phyloP scores from a whole-genome alignment of 2,329 filamentous ascomycete species.

The Cladosporium oxysporum region DNA sequence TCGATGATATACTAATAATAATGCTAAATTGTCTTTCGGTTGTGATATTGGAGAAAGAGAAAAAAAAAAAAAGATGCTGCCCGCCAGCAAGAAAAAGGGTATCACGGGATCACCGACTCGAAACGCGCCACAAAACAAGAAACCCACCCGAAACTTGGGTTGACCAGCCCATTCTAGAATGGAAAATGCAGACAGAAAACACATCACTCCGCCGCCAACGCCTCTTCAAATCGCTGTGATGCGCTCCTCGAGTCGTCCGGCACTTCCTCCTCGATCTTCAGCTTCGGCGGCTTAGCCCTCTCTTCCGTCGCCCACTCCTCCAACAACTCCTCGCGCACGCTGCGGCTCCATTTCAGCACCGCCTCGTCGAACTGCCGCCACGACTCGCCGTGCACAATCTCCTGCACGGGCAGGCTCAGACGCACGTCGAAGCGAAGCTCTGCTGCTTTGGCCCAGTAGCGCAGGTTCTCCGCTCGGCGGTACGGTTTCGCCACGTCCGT shows the following conservation, averaged over 20 bases:
- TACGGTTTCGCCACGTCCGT: conserved; percentile 95
- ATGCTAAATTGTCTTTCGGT: neutral
- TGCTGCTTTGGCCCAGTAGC: conserved; percentile 94
- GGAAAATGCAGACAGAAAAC: neutral
- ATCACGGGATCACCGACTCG: conserved; percentile 16
- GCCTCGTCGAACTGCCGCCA: conserved; percentile 85
- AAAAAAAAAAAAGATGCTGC: neutral
- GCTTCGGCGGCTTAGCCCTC: conserved; percentile 31
- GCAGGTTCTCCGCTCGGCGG: conserved; percentile 86
- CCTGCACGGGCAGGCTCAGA: conserved; percentile 80
- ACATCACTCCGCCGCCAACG: conserved; percentile 13
- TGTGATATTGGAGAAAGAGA: neutral
- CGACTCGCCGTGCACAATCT: conserved; percentile 75
- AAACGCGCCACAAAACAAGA: conserved; percentile 9
- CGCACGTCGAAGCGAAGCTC: conserved; percentile 91
- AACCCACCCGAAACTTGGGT: neutral
- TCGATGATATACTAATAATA: no score
- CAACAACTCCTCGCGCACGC: conserved; percentile 79
- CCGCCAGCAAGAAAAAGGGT: conserved; percentile 17
- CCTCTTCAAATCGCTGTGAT: conserved; percentile 12
- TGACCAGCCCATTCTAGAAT: neutral
- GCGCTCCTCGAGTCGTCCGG: neutral
- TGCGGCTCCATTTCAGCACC: conserved; percentile 78
- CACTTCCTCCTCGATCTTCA: conserved; percentile 32
- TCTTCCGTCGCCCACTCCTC: conserved; percentile 62